Percentiles rank a stretch among this genome's conserved stretches.
Conservation (phyloP, 2,329 filamentous ascomycete species). For the Colletotrichum incanum region DNA sequence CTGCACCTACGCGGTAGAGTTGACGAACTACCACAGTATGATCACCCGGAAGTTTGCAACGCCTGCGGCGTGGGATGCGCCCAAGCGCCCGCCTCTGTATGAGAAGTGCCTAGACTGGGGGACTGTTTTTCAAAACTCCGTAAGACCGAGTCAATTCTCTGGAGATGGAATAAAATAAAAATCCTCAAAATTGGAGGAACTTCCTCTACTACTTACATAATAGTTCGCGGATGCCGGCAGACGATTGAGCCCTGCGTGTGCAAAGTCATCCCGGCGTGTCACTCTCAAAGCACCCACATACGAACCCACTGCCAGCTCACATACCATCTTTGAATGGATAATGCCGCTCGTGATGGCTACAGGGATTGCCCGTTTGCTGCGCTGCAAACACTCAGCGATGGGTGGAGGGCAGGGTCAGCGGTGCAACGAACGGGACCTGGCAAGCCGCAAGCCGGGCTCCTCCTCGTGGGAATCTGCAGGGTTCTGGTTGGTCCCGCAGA, state of each 20-base stretch:
- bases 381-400: conserved; percentile 5
- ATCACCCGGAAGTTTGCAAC: conserved; percentile 3
- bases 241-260: conserved; percentile 2
- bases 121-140: not conserved
- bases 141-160: not conserved
- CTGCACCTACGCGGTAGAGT: not conserved
- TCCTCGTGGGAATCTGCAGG: conserved; percentile 41
- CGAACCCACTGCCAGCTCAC: conserved; percentile 29
- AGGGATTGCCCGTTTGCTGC: conserved; percentile 1
- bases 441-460: conserved; percentile 1
- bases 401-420: conserved; percentile 10
- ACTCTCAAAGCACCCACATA: conserved; percentile 4
- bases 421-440: conserved; percentile 14
- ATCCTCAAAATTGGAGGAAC: not conserved
- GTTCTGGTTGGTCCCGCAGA: conserved; percentile 38
- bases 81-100: not conserved
- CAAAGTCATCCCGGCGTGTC: conserved; percentile 6
- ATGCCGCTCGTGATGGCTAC: conserved; percentile 27
- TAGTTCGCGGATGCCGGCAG: conserved; percentile 2
- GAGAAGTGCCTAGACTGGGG: not conserved
- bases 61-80: not conserved
- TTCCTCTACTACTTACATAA: not conserved
- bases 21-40: conserved; percentile 14
- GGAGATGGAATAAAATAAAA: not conserved
- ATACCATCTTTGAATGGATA: conserved; percentile 6